Base-by-base conservation (phyloP, 2,329 filamentous ascomycete species). In the Talaromyces sp. region DNA sequence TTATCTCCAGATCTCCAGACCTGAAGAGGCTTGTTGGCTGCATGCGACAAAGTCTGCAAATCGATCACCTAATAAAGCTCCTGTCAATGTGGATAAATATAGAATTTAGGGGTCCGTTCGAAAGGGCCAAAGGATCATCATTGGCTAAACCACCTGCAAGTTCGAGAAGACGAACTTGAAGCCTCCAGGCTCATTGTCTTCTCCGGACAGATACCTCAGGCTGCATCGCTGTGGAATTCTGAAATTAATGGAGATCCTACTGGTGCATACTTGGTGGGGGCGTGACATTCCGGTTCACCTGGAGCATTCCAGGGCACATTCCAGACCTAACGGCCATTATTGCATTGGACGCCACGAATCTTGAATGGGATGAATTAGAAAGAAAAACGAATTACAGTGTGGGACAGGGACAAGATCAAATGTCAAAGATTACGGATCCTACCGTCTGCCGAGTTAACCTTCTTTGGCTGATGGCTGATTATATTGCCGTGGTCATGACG, bases 201-300 rank as follows among this genome's bases (percentile, higher is more conserved):
- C 39, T 36, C 39, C 29, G 6, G 3, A 32, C 19, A 16, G 29
- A 29, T 27, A 17, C 36, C 46, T 32, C 17, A 42, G 36, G 36
- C 27, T 14, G 17, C 55, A 19, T 49, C 8, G 17, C 10, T 40
- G 27, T 54, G 52, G 51, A 49, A 52, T 62, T 62, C 59, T 61
- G 53, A 56, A 62, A 63, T 64, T 33, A 56, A 60, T 57, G 45
- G 42, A 48, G 54, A 56, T 55, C 60, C 47, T 60, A 64, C 51
- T 51, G 53, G n/a, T 60, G 55, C 70, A 73, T 73, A 68, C 58
- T 63, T 67, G 52, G 50, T 51, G 58, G 54, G 52, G 65, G 66
- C 62, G 55, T 56, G 50, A 55, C 67, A 71, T 73, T 70, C 70
- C 64, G 55, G 56, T 67, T 58, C 60, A 64, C 49, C n/a, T 55